A percentile compares a stretch with the other conserved stretches of the same genome.
Evolutionary conservation across 2,329 filamentous ascomycete genomes (phyloP).

Genomic region (Nigrospora oryzae): DNA sequence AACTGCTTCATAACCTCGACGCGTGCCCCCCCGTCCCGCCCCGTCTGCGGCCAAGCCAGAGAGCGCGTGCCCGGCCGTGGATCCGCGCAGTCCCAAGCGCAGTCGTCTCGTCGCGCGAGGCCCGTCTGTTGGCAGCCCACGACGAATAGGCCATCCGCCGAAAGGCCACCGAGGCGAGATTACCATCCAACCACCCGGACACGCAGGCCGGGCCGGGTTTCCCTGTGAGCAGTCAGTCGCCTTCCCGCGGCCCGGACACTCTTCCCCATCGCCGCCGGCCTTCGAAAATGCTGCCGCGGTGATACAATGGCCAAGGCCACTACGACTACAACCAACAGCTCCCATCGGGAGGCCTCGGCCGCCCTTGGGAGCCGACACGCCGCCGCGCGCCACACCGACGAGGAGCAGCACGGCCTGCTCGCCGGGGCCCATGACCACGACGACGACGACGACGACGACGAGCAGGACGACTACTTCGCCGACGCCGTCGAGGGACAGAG

Average conservation of each 20-base stretch:
- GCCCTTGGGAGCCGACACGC: conserved; percentile 4
- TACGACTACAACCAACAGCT: conserved; percentile 13
- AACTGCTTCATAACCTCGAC: too few species aligned
- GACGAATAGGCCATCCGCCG: too few species aligned
- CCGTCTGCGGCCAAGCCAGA: too few species aligned
- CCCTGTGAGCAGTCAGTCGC: neutral
- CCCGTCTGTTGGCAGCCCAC: too few species aligned
- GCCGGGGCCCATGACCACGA: conserved; percentile 5
- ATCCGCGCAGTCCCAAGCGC: too few species aligned
- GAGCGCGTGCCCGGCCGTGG: too few species aligned
- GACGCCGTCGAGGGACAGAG: conserved; percentile 2
- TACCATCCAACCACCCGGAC: too few species aligned
- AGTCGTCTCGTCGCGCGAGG: too few species aligned
- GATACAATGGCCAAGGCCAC: conserved; percentile 34
- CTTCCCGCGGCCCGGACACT: neutral
- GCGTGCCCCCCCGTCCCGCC: too few species aligned
- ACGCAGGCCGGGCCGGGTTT: too few species aligned
- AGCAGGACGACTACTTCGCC: neutral
- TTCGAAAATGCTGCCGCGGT: conserved; percentile 28
- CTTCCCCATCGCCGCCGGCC: neutral
- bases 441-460: conserved; percentile 4
- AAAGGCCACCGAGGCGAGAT: too few species aligned
- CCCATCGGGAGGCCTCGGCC: conserved; percentile 13
- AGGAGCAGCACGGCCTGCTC: conserved; percentile 30
- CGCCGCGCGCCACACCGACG: conserved; percentile 6